Evolutionary conservation across 2,329 filamentous ascomycete genomes (phyloP), one percentile per base, ranked within the genome.

Genomic region (Aspergillus sp.): DNA sequence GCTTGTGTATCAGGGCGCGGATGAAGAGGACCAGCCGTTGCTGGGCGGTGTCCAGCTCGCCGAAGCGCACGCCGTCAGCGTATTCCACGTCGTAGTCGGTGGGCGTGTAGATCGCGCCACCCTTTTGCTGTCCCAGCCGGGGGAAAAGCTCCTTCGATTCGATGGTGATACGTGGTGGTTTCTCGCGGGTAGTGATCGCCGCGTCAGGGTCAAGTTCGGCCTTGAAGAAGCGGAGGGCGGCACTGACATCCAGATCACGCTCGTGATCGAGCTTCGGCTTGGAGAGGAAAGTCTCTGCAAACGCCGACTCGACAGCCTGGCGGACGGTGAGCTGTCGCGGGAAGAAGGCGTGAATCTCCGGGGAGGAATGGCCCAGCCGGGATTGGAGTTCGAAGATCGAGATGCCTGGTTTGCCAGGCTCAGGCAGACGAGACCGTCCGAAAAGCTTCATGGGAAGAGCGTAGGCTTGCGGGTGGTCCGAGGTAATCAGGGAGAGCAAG

Each of bases 391-490:
- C 92, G 78, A 95, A 97, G 53, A 96, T 88, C 0, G 90, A 95
- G 32, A 97, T 84, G 0, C 90, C 91, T 0, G 82, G 81, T 49
- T 82, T 69, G 0, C 87, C 88, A 0, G 82, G 81, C 50, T 88
- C 83, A 0, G 93, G 91, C 0, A 96, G 78, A 17, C 94, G 84
- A 50, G 87, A 87, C 19, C 85, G 84, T 1, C 91, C 90, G 67
- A 99, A 97, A 13, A 96, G 79, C 60, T 83, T 87, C 55, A 99
- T 87, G 0, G 93, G 92, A 20, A 92, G 82, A 0, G 89, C 90
- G 69, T 97, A 99, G 0, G 92, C 86, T 70, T 97, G 93, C 0
- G 94, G 94, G 63, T 99, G 94, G 65, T 99, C 94, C 1, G 93
- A 97, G 54, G 90, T 95, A 53, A 99, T 88, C 5, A 99, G 80